Evolutionary conservation across 176 grass and related monocot species (phyloP).

Genomic region (Pontederia crassipes): DNA sequence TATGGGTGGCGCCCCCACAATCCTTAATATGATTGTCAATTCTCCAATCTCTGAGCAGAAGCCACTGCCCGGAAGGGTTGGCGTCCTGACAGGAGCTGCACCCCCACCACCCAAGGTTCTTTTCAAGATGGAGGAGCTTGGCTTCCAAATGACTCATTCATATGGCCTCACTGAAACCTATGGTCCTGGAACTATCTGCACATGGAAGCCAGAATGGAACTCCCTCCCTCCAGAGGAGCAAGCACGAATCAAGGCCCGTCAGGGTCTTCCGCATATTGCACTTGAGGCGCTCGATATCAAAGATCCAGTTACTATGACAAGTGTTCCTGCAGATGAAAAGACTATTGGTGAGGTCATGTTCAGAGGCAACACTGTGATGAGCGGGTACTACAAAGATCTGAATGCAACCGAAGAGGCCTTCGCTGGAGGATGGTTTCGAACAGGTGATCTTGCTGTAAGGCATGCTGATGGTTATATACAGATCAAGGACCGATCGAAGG

Average conservation of each 20-base stretch:
- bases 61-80: conserved; percentile 22
- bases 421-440: conserved; percentile 50
- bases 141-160: conserved; percentile 51
- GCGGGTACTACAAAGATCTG: conserved; percentile 74
- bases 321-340: conserved; percentile 43
- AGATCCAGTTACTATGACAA: conserved; percentile 54
- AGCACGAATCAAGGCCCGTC: conserved; percentile 57
- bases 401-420: conserved; percentile 41
- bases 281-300: conserved; percentile 64
- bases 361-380: conserved; percentile 80
- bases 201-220: conserved; percentile 83
- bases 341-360: conserved; percentile 90
- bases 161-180: conserved; percentile 95
- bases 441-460: conserved; percentile 61
- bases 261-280: conserved; percentile 60
- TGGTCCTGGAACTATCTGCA: conserved; percentile 44
- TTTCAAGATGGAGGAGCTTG: conserved; percentile 55
- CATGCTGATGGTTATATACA: conserved; percentile 63
- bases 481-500: conserved; percentile 68
- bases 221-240: conserved; percentile 40
- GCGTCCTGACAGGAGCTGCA: conserved; percentile 50
- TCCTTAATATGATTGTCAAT: conserved; percentile 68
- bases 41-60: conserved; percentile 25
- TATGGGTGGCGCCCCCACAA: conserved; percentile 65
- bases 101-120: conserved; percentile 51